phyloP scores from a whole-genome alignment of 352 stramenopile species.

The Phytophthora tubulina region DNA sequence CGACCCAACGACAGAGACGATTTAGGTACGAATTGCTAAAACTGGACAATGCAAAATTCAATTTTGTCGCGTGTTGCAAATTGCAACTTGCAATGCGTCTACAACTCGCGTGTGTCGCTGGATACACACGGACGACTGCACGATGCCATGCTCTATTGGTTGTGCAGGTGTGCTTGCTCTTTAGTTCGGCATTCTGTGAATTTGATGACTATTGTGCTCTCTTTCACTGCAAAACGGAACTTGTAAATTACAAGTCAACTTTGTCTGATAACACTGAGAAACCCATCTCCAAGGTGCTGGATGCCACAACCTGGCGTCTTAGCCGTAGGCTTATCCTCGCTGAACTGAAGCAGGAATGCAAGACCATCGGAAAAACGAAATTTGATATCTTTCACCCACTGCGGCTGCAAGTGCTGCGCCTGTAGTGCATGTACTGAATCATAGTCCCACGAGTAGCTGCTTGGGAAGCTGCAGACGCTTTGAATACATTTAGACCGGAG shows the following conservation, averaged over 20 bases:
- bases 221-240: background rate
- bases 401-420: background rate
- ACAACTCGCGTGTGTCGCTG: conserved; percentile 4
- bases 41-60: background rate
- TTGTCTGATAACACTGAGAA: background rate
- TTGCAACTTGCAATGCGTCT: conserved; percentile 18
- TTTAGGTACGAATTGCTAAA: conserved; percentile 27
- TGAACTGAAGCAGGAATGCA: conserved; percentile 18
- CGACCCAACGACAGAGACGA: conserved; percentile 25
- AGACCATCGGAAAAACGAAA: conserved; percentile 4
- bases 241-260: background rate
- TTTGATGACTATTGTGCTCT: background rate
- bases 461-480: background rate
- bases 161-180: background rate
- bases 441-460: background rate
- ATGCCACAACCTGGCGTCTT: background rate
- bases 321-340: background rate
- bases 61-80: background rate
- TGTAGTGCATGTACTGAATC: background rate
- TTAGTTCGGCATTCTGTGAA: background rate
- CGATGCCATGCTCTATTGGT: conserved; percentile 14
- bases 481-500: background rate
- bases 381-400: background rate
- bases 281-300: background rate
- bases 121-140: conserved; percentile 16